Evolutionary conservation across 345 rosid species (phyloP).

Genomic region (Moricandia moricandioides): DNA sequence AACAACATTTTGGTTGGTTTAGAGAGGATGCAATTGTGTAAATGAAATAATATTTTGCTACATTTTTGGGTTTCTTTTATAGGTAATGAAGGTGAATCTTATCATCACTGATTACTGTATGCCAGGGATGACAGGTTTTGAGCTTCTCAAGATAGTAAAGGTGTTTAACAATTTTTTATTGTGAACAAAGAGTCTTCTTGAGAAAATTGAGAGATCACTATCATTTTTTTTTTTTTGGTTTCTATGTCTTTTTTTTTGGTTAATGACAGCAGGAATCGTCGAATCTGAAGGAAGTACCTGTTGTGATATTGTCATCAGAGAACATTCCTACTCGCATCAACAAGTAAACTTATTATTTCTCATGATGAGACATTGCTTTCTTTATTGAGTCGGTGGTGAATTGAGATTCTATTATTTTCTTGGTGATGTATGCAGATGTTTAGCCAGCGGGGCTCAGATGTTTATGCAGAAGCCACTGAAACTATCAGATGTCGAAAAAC

Average conservation of each 20-base stretch:
- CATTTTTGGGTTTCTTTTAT: slow-evolving; percentile 3
- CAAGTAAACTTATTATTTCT: slow-evolving; percentile 43
- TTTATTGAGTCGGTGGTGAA: background rate
- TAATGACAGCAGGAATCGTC: slow-evolving; percentile 60
- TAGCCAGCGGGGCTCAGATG: slow-evolving; percentile 86
- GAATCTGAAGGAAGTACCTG: slow-evolving; percentile 67
- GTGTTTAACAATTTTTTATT: slow-evolving; percentile 21
- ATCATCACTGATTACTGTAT: slow-evolving; percentile 87
- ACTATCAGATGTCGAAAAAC: slow-evolving; percentile 64
- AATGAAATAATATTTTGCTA: background rate
- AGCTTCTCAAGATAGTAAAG: slow-evolving; percentile 79
- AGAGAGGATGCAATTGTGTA: background rate
- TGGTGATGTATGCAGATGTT: slow-evolving; percentile 44
- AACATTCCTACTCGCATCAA: slow-evolving; percentile 66
- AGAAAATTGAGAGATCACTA: background rate
- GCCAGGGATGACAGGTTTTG: slow-evolving; percentile 95
- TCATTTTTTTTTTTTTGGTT: background rate
- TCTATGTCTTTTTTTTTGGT: background rate
- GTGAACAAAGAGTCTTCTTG: background rate
- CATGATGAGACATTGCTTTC: background rate
- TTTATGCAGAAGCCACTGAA: slow-evolving; percentile 88
- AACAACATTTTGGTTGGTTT: background rate
- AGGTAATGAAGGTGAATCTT: slow-evolving; percentile 66
- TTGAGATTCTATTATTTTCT: background rate
- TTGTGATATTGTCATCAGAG: slow-evolving; percentile 84